A percentile compares a stretch with the other conserved stretches of the same genome.
phyloP scores from a whole-genome alignment of 1,284 basidiomycete species.

The Volvariella surrecta region DNA sequence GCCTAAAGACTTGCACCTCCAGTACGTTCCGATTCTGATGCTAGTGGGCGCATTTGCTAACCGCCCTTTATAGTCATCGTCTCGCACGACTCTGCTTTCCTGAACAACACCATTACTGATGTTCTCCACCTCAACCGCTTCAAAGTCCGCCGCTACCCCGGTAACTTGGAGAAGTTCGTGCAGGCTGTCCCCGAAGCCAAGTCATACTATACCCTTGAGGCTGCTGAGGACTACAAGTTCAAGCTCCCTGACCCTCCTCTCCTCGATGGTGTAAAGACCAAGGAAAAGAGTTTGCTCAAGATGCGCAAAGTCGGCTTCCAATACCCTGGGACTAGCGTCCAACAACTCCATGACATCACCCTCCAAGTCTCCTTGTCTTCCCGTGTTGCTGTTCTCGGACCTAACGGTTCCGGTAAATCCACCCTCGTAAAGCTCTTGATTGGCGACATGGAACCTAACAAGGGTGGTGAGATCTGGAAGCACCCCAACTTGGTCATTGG shows the following conservation, averaged over 20 bases:
- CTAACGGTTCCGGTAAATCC: slow-evolving; percentile 97
- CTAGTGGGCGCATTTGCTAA: not conserved
- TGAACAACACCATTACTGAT: slow-evolving; percentile 98
- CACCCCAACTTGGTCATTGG: slow-evolving; percentile 99
- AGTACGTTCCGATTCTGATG: slow-evolving; percentile 40
- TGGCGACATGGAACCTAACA: slow-evolving; percentile 95
- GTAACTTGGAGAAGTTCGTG: slow-evolving; percentile 96
- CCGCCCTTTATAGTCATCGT: slow-evolving; percentile 63
- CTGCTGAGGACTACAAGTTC: slow-evolving; percentile 94
- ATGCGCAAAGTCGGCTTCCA: slow-evolving; percentile 98
- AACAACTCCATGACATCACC: slow-evolving; percentile 91
- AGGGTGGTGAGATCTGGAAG: slow-evolving; percentile 96
- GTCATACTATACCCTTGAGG: slow-evolving; percentile 94
- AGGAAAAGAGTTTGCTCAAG: slow-evolving; percentile 96
- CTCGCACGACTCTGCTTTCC: slow-evolving; percentile 97
- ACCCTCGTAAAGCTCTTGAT: slow-evolving; percentile 99
- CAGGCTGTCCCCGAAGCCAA: slow-evolving; percentile 94
- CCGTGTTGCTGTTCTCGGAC: slow-evolving; percentile 93
- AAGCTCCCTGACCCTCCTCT: slow-evolving; percentile 94
- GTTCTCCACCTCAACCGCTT: slow-evolving; percentile 99
- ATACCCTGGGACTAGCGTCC: slow-evolving; percentile 79
- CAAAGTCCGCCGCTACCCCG: slow-evolving; percentile 96
- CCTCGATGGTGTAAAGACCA: slow-evolving; percentile 99
- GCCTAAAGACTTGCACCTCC: slow-evolving; percentile 87
- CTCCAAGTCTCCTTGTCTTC: slow-evolving; percentile 96